Conservation (phyloP, 495 filamentous ascomycete species). For the Chaetomium tenue region DNA sequence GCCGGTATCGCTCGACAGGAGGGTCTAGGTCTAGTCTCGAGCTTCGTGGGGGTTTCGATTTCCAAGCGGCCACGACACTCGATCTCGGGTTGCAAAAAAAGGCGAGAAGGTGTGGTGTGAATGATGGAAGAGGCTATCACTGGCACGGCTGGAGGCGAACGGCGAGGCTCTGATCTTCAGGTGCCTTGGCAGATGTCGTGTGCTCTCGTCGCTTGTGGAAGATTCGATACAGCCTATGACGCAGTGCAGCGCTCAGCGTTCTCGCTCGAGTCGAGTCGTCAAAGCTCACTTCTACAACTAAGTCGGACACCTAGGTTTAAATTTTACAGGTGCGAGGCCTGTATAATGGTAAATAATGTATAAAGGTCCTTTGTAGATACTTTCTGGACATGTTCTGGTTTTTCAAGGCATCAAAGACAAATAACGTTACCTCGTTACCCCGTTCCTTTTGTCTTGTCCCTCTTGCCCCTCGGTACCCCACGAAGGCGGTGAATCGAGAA, state of each 20-base stretch:
- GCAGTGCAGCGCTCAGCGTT: not conserved
- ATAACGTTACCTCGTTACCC: too few relatives aligned
- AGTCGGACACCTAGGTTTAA: not conserved
- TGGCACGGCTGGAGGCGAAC: constrained; percentile 2
- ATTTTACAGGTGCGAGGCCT: not conserved
- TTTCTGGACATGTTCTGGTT: too few relatives aligned
- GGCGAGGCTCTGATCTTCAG: not conserved
- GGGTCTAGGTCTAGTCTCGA: constrained; percentile 8
- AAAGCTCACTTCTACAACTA: not conserved
- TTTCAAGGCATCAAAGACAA: too few relatives aligned
- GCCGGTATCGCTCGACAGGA: not conserved
- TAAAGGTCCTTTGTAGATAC: too few relatives aligned
- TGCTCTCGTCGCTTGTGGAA: constrained; percentile 34
- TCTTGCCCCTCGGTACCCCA: too few relatives aligned
- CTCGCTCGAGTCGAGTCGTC: constrained; percentile 7
- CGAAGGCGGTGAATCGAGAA: too few relatives aligned
- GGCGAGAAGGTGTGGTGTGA: not conserved
- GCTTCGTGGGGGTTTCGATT: constrained; percentile 9
- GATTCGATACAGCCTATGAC: constrained; percentile 37
- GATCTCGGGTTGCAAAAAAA: constrained; percentile 3
- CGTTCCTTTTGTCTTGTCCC: too few relatives aligned
- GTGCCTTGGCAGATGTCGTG: constrained; percentile 28
- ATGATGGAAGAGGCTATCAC: constrained; percentile 15
- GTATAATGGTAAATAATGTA: too few relatives aligned
- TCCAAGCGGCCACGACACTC: not conserved